Conservation (phyloP, 176 grass and related monocot genomes). For the Phragmites australis region DNA sequence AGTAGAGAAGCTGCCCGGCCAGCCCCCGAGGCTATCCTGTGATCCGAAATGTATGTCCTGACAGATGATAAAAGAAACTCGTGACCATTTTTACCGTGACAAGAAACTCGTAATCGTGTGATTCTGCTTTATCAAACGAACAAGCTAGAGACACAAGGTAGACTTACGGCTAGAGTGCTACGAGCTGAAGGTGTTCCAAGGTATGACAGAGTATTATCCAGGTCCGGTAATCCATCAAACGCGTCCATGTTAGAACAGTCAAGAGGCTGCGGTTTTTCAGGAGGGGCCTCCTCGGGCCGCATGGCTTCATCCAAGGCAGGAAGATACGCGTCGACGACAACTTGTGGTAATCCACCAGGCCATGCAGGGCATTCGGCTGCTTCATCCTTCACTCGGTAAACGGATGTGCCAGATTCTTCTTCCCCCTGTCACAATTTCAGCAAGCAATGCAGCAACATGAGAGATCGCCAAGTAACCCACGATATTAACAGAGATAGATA, state of each 20-base stretch:
- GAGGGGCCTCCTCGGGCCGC: background rate
- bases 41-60: conserved; percentile 57
- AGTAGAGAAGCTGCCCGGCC: conserved; percentile 11
- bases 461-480: background rate
- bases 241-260: background rate
- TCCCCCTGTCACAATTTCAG: conserved; percentile 18
- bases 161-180: conserved; percentile 49
- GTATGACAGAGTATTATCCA: conserved; percentile 2
- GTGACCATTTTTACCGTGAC: background rate
- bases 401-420: conserved; percentile 14
- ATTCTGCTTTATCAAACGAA: background rate
- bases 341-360: background rate
- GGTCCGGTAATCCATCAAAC: conserved; percentile 1
- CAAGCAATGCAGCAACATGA: background rate
- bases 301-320: conserved; percentile 30
- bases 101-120: background rate
- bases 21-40: conserved; percentile 48
- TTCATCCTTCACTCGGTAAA: conserved; percentile 26
- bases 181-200: conserved; percentile 38
- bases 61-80: background rate
- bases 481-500: background rate
- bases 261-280: background rate
- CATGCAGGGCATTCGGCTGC: background rate
- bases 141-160: background rate
- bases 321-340: conserved; percentile 5